These are phyloP conservation scores for Russula sp. DNA, from an alignment of 768 basidiomycete species.

Conservation along the genomic window DNA sequence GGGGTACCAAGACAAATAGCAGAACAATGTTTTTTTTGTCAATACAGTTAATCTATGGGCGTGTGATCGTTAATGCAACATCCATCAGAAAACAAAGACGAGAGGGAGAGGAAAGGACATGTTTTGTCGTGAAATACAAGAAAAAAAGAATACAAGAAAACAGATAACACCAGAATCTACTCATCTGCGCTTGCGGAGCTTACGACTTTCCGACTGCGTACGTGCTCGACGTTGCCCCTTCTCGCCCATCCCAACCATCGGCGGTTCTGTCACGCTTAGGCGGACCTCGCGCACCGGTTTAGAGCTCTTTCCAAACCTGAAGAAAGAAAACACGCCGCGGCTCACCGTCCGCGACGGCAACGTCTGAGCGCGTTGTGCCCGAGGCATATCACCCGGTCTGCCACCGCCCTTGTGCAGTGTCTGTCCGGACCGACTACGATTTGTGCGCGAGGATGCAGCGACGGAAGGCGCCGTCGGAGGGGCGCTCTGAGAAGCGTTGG, in stretches of 20 bases:
- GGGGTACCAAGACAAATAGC: neutral
- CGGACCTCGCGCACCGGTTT: constrained; percentile 18
- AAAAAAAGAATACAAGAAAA: neutral
- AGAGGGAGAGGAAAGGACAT: neutral
- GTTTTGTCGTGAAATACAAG: neutral
- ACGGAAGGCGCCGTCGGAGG: neutral
- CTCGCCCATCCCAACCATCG: neutral
- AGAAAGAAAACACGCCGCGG: constrained; percentile 15
- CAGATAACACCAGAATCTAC: no score
- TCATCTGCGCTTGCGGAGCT: constrained; percentile 17
- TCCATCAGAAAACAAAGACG: neutral
- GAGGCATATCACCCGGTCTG: neutral
- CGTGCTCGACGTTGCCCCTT: neutral
- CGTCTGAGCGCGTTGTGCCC: neutral
- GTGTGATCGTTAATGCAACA: neutral
- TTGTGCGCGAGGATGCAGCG: neutral
- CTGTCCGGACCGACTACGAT: constrained; percentile 18
- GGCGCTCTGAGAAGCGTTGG: constrained; percentile 11
- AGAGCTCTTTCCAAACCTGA: constrained; percentile 19
- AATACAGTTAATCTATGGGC: neutral
- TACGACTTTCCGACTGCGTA: neutral
- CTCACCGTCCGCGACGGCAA: constrained; percentile 11
- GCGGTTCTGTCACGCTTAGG: constrained; percentile 1
- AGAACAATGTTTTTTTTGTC: neutral
- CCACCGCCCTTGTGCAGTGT: constrained; percentile 26